Percentiles rank a stretch among this genome's conserved stretches.
Conservation (phyloP, 345 rosid species). For the Murraya paniculata region DNA sequence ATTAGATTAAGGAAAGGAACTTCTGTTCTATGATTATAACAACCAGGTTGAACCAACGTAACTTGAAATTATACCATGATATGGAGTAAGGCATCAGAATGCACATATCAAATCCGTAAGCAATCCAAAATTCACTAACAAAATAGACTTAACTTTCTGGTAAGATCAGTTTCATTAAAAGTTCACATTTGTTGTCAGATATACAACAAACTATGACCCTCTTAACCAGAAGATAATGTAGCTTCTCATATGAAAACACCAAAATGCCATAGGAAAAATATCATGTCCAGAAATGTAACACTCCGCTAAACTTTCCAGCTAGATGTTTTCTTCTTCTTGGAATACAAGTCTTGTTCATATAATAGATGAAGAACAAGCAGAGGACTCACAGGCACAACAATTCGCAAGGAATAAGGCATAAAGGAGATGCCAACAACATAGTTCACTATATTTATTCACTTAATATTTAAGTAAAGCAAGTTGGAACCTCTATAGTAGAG, state of each 20-base stretch:
- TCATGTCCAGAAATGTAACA: conserved; percentile 20
- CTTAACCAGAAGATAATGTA: conserved; percentile 19
- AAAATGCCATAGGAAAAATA: conserved; percentile 24
- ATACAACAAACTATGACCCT: conserved; percentile 22
- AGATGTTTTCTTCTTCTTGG: conserved; percentile 24
- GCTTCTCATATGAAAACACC: conserved; percentile 20
- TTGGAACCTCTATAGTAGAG: conserved; percentile 23
- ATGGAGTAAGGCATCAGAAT: neutral
- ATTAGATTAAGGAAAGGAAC: neutral
- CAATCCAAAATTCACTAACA: neutral
- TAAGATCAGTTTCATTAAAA: conserved; percentile 10
- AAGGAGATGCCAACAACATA: conserved; percentile 23
- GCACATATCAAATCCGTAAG: neutral
- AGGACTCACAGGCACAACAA: conserved; percentile 27
- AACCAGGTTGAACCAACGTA: neutral
- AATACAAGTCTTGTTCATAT: neutral
- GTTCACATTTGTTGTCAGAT: conserved; percentile 20
- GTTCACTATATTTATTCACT: conserved; percentile 30
- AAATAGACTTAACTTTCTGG: conserved; percentile 11
- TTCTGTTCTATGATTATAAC: neutral
- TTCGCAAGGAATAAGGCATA: conserved; percentile 22
- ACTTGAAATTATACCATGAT: neutral
- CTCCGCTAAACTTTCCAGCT: conserved; percentile 22
- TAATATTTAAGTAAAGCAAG: conserved; percentile 22
- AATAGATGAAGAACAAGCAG: conserved; percentile 27